These are phyloP conservation scores for Imleria badia DNA, from an alignment of 768 basidiomycete genomes.

Conservation along the genomic window DNA sequence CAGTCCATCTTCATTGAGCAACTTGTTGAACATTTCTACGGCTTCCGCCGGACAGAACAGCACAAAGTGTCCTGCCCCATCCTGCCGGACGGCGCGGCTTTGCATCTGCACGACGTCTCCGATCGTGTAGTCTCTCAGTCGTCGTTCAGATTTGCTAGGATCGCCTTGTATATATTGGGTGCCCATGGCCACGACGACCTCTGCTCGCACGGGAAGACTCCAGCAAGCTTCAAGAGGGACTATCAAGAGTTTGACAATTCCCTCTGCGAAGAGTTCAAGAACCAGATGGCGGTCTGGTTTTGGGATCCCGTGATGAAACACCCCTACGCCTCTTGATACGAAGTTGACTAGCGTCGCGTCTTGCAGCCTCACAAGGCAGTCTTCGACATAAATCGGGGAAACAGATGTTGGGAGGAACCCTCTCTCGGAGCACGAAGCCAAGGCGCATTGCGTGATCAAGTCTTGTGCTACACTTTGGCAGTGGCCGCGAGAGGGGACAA, in stretches of 20 bases:
- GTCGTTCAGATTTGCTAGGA: slow-evolving; percentile 52
- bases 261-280: slow-evolving; percentile 79
- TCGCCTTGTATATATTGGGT: slow-evolving; percentile 75
- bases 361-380: slow-evolving; percentile 55
- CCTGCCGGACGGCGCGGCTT: slow-evolving; percentile 71
- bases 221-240: slow-evolving; percentile 84
- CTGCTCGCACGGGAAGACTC: slow-evolving; percentile 83
- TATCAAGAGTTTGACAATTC: slow-evolving; percentile 76
- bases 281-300: slow-evolving; percentile 68
- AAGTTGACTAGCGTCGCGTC: slow-evolving; percentile 68
- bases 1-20: slow-evolving; percentile 78
- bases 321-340: slow-evolving; percentile 81
- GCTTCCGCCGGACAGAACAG: slow-evolving; percentile 90
- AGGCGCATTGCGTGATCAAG: slow-evolving; percentile 83
- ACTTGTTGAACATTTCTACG: slow-evolving; percentile 75
- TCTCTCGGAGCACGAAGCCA: slow-evolving; percentile 63
- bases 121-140: slow-evolving; percentile 76
- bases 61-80: slow-evolving; percentile 64
- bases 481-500: slow-evolving; percentile 83
- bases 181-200: slow-evolving; percentile 85
- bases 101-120: slow-evolving; percentile 92
- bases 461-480: slow-evolving; percentile 75
- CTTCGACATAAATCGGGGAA: slow-evolving; percentile 55
- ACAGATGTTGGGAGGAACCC: slow-evolving; percentile 63
- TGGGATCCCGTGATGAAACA: slow-evolving; percentile 75